Conservation (phyloP, 495 filamentous ascomycete species). For the Hypoxylon crocopeplum region DNA sequence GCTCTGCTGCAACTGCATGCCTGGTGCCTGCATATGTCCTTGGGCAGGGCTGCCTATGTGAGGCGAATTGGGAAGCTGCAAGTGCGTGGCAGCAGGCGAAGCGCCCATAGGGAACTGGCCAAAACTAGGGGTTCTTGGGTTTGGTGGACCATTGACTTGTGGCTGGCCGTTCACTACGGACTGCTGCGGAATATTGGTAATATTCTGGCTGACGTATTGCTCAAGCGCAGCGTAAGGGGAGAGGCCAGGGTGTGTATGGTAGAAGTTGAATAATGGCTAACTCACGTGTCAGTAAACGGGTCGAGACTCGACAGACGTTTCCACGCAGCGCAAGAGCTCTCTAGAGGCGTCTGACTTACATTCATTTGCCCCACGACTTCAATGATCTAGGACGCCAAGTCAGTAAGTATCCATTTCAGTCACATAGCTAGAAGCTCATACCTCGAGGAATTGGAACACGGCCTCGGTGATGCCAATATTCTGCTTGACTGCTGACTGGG, state of each 20-base stretch:
- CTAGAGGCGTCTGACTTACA: constrained; percentile 24
- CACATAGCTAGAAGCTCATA: constrained; percentile 39
- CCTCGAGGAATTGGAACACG: constrained; percentile 75
- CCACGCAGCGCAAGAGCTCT: background rate
- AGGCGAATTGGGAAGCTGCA: constrained; percentile 66
- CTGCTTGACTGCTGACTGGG: constrained; percentile 66
- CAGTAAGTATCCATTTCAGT: background rate
- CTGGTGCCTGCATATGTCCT: constrained; percentile 65
- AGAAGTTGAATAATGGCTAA: constrained; percentile 65
- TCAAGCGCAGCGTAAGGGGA: constrained; percentile 67
- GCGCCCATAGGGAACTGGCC: constrained; percentile 59
- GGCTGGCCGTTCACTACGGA: constrained; percentile 50
- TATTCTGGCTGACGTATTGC: constrained; percentile 60
- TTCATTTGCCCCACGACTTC: constrained; percentile 80
- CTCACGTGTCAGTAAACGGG: constrained; percentile 8
- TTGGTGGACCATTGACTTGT: constrained; percentile 37
- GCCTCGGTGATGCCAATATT: constrained; percentile 64
- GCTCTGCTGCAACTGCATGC: constrained; percentile 75
- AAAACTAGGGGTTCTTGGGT: constrained; percentile 55
- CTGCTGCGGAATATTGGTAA: constrained; percentile 34
- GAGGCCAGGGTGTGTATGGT: constrained; percentile 62
- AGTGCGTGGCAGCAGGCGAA: constrained; percentile 62
- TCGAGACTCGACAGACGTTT: background rate
- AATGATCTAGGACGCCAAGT: constrained; percentile 58
- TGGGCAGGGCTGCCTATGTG: constrained; percentile 65